These are phyloP conservation scores for Leavenworthia alabamica DNA, from an alignment of 345 rosid species.

Conservation along the genomic window DNA sequence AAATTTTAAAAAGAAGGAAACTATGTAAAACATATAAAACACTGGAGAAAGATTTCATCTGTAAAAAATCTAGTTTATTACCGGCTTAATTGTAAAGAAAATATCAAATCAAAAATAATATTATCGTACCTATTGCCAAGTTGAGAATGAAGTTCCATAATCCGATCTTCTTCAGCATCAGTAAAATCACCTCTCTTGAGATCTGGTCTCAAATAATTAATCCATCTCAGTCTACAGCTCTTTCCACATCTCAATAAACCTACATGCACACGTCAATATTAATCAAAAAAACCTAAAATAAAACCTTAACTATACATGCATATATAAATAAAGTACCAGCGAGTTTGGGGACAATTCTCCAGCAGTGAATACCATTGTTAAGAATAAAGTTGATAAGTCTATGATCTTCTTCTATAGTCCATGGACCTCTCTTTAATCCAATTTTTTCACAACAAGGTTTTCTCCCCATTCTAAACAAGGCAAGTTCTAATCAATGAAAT, in stretches of 20 bases:
- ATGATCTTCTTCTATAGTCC: constrained; percentile 96
- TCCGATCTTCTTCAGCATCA: constrained; percentile 70
- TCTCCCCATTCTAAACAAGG: constrained; percentile 44
- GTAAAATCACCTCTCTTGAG: constrained; percentile 79
- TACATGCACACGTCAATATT: constrained; percentile 24
- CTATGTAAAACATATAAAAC: background rate
- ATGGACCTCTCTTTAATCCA: constrained; percentile 92
- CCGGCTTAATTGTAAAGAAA: background rate
- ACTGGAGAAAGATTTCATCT: background rate
- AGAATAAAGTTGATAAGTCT: constrained; percentile 83
- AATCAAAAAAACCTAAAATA: background rate
- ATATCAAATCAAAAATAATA: background rate
- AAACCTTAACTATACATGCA: background rate
- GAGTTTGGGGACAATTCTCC: constrained; percentile 89
- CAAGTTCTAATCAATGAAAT: background rate
- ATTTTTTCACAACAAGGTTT: constrained; percentile 92
- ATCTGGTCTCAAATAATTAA: constrained; percentile 87
- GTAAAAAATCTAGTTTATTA: background rate
- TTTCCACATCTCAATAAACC: constrained; percentile 87
- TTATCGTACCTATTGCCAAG: constrained; percentile 70
- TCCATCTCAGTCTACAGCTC: constrained; percentile 93
- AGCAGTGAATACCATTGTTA: constrained; percentile 86
- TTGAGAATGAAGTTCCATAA: constrained; percentile 68
- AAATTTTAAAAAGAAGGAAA: background rate
- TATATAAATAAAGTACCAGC: constrained; percentile 47